Percentiles rank a stretch among this genome's conserved stretches.
Evolutionary conservation across 2,329 filamentous ascomycete species (phyloP).

Genomic region (Pseudogymnoascus verrucosus): DNA sequence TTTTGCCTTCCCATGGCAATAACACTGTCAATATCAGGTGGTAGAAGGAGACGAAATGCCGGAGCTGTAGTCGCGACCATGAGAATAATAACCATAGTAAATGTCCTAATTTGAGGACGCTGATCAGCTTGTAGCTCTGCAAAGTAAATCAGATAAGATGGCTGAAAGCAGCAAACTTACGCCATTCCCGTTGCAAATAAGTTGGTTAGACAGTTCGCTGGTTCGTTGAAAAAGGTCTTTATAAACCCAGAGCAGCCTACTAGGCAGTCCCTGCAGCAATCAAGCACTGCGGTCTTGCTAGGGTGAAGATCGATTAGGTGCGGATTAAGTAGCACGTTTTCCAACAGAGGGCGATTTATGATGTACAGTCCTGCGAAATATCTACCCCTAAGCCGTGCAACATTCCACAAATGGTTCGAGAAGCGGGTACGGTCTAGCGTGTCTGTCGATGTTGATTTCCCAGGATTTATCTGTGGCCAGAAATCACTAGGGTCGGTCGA

Average conservation of each 20-base stretch:
- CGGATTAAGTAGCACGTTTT: conserved; percentile 24
- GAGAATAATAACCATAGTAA: conserved; percentile 24
- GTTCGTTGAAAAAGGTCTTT: conserved; percentile 23
- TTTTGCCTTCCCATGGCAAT: conserved; percentile 19
- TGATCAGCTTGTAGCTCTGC: background rate
- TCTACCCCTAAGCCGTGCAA: conserved; percentile 23
- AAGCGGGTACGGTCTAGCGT: conserved; percentile 3
- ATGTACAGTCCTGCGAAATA: conserved; percentile 28
- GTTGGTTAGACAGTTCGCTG: conserved; percentile 23
- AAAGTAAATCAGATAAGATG: background rate
- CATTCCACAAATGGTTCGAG: conserved; percentile 28
- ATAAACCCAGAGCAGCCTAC: conserved; percentile 24
- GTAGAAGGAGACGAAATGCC: conserved; percentile 15
- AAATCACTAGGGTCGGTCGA: conserved; percentile 12
- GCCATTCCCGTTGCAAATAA: conserved; percentile 27
- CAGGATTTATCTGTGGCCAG: conserved; percentile 8
- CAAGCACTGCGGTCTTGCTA: conserved; percentile 18
- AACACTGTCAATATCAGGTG: conserved; percentile 16
- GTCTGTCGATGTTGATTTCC: background rate
- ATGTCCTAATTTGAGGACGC: conserved; percentile 16
- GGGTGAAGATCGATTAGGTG: conserved; percentile 22
- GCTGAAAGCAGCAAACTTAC: conserved; percentile 16
- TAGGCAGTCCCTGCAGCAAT: conserved; percentile 21
- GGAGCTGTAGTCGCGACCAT: conserved; percentile 18
- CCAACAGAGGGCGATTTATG: conserved; percentile 26